phyloP scores from a whole-genome alignment of 371 early-diverging fungal species.

The Mucor racemosus region DNA sequence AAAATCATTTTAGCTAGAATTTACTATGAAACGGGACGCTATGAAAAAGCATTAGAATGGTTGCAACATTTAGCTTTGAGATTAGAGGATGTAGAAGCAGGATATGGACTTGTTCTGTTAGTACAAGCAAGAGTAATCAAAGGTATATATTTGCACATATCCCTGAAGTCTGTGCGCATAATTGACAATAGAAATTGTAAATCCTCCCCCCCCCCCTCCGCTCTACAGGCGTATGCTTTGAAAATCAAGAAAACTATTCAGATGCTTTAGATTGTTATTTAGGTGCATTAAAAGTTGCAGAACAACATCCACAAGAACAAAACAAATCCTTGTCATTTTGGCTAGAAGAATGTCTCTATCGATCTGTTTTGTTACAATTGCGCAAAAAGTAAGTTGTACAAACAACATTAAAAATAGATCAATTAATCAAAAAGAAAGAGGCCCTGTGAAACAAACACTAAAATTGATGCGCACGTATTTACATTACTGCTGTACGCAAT shows the following conservation, averaged over 20 bases:
- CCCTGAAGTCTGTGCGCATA: constrained; percentile 2
- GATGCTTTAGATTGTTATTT: constrained; percentile 63
- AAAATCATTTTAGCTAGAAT: constrained; percentile 49
- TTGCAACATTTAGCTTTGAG: constrained; percentile 37
- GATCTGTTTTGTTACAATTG: constrained; percentile 59
- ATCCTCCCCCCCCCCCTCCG: too few species aligned
- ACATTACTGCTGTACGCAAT: constrained; percentile 30
- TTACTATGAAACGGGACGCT: constrained; percentile 39
- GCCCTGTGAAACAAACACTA: constrained; percentile 32
- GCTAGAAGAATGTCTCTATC: constrained; percentile 73
- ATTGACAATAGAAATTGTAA: not conserved
- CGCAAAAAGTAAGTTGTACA: constrained; percentile 50
- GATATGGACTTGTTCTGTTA: constrained; percentile 62
- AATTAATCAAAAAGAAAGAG: constrained; percentile 11
- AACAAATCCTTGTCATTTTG: constrained; percentile 63
- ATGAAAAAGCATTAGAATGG: constrained; percentile 40
- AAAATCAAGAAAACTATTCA: constrained; percentile 48
- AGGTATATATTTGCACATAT: constrained; percentile 26
- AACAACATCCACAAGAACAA: constrained; percentile 49
- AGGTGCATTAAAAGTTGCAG: constrained; percentile 49
- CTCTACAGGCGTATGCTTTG: constrained; percentile 49
- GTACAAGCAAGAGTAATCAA: constrained; percentile 58
- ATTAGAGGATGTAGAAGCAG: constrained; percentile 42
- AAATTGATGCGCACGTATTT: constrained; percentile 41
- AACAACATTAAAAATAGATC: not conserved